A percentile compares a stretch with the other conserved stretches of the same genome.
Evolutionary conservation across 129 eudicot genomes (phyloP).

Genomic region (Arctium minus): DNA sequence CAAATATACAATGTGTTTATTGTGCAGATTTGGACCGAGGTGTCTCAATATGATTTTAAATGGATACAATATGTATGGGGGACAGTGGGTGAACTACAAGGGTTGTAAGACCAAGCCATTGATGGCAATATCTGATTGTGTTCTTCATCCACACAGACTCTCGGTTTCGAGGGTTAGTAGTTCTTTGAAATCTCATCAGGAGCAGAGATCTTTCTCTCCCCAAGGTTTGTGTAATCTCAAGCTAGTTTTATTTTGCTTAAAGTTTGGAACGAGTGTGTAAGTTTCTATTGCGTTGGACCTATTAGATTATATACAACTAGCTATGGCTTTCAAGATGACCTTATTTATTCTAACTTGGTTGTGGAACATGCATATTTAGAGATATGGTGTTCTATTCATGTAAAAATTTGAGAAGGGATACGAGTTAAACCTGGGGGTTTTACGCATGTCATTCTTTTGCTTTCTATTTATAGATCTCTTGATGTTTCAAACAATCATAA

Average conservation of each 20-base stretch:
- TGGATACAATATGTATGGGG: conserved; percentile 39
- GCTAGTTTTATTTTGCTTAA: background rate
- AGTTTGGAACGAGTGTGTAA: background rate
- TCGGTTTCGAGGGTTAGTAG: conserved; percentile 22
- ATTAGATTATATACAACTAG: background rate
- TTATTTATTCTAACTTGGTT: background rate
- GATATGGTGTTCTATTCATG: background rate
- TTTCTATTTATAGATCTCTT: background rate
- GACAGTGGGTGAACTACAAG: conserved; percentile 20
- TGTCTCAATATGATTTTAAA: conserved; percentile 43
- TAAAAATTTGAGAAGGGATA: background rate
- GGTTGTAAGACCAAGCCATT: conserved; percentile 38
- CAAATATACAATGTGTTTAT: background rate
- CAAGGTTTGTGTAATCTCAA: conserved; percentile 37
- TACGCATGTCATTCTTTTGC: no score
- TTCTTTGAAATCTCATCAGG: conserved; percentile 29
- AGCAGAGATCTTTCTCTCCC: conserved; percentile 14
- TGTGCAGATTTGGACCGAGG: conserved; percentile 22
- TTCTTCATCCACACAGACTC: conserved; percentile 11
- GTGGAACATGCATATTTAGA: background rate
- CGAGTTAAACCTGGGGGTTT: background rate
- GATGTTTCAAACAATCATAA: background rate
- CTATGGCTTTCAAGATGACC: background rate
- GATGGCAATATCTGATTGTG: conserved; percentile 22
- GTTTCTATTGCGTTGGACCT: background rate